Percentiles rank a stretch among this genome's conserved stretches.
phyloP scores from a whole-genome alignment of 306 rosid genomes.

The Quercus glauca region DNA sequence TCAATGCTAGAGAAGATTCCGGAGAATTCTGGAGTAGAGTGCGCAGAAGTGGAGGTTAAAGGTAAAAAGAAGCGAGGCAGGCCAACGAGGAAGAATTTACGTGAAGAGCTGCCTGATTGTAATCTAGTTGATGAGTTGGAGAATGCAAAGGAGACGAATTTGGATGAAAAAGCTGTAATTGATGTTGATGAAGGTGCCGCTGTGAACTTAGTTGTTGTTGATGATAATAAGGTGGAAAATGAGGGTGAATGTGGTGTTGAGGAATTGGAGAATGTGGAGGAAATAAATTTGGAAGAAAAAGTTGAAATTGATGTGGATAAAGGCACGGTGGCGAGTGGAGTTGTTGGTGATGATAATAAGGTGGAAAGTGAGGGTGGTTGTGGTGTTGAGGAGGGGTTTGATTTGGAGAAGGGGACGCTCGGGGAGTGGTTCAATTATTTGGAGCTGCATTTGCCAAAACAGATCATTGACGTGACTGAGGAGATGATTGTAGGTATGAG shows the following conservation, averaged over 20 bases:
- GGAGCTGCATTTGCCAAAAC: slow-evolving; percentile 61
- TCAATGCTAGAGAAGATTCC: slow-evolving; percentile 14
- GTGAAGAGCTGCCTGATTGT: slow-evolving; percentile 7
- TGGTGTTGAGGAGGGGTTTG: slow-evolving; percentile 25
- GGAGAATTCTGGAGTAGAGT: slow-evolving; percentile 24
- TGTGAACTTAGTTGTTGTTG: not conserved
- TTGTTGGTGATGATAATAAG: not conserved
- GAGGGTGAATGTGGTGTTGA: too few relatives aligned
- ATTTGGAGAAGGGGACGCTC: slow-evolving; percentile 62
- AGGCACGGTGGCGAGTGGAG: not conserved
- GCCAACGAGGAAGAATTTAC: slow-evolving; percentile 30
- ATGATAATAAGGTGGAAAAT: too few relatives aligned
- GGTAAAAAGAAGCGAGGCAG: slow-evolving; percentile 29
- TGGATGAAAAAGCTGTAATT: too few relatives aligned
- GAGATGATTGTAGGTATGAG: slow-evolving; percentile 57
- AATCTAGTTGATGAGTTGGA: too few relatives aligned
- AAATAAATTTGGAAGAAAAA: not conserved
- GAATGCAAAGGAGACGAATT: too few relatives aligned
- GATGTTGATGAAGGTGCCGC: too few relatives aligned
- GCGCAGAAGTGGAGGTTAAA: slow-evolving; percentile 35
- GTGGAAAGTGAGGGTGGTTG: not conserved
- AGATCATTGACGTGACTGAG: slow-evolving; percentile 55
- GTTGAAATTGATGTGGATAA: too few relatives aligned
- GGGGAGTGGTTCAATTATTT: slow-evolving; percentile 78
- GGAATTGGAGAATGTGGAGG: not conserved